Evolutionary conservation across 805 yeast genomes (phyloP), one percentile per base, ranked within the genome.

Genomic region (Starmerella floricola): DNA sequence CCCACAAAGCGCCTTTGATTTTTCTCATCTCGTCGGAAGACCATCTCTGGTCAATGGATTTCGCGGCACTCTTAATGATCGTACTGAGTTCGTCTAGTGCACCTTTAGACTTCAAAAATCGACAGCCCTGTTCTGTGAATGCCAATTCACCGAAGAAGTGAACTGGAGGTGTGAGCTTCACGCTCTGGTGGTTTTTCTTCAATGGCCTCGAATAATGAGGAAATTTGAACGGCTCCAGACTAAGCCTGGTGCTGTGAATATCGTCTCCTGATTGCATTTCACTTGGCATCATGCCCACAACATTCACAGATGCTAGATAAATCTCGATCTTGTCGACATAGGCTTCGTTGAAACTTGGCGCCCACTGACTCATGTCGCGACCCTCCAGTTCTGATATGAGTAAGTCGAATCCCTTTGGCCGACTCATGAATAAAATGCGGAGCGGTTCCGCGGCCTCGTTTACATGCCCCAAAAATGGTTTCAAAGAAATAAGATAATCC

Each of bases 131-230:
- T 44, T 73, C 79, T 0, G 95, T 84, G 41, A 78, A 73, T 1
- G 84, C 79, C 36, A 88, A 64, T 52, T 78, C 83, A 13, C 84
- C 82, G 59, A 83, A 85, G 52, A 88, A 82, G 55, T 83, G 87
- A 20, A 70, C 60, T 1, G 86, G 85, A 17, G 53, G 47, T 11
- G 35, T 19, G 11, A 33, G 6, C 15, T 26, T 23, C 4, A 24
- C 41, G 10, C 34, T 34, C 4, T 36, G 37, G 5, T 18, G 18
- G 13, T 38, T 40, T 20, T 41, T 37, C 3, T 34, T 28, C 6
- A 49, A 31, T 13, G 50, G 50, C 16, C 47, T 36, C 15, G 48
- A 29, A 27, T 46, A 47, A 2, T 28, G 12, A 4, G 51, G 50
- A 16, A 45, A 48, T 12, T 26, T 34, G 37, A 48, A 48, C 6